Percentiles rank a stretch among this genome's conserved stretches.
These are phyloP conservation scores for Quercus alba DNA, from an alignment of 306 rosid species.

Conservation along the genomic window DNA sequence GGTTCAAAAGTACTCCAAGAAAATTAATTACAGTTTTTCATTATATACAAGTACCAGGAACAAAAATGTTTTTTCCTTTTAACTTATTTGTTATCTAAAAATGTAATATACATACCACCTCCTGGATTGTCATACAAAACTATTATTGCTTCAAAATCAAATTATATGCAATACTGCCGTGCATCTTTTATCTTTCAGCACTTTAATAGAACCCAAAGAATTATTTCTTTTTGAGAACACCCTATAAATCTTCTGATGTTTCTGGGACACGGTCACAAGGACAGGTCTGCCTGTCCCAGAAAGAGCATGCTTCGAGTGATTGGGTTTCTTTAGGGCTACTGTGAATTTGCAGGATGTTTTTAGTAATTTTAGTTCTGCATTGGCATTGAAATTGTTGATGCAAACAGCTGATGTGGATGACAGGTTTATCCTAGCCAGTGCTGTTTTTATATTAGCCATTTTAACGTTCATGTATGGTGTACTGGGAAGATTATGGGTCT, in stretches of 20 bases:
- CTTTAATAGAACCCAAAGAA: neutral
- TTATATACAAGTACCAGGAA: neutral
- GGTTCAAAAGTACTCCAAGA: conserved; percentile 8
- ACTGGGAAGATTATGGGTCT: too few species aligned
- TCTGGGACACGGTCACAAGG: neutral
- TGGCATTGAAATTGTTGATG: neutral
- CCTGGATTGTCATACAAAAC: neutral
- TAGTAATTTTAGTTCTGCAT: neutral
- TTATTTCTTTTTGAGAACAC: neutral
- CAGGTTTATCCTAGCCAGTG: too few species aligned
- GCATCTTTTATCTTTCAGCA: neutral
- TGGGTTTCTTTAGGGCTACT: neutral
- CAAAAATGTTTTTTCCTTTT: neutral
- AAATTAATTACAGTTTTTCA: neutral
- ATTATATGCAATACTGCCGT: neutral
- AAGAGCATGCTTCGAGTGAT: neutral
- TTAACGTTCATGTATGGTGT: too few species aligned
- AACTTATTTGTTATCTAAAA: neutral
- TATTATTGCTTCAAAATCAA: neutral
- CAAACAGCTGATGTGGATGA: too few species aligned
- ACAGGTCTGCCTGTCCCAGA: neutral
- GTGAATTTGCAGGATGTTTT: too few species aligned
- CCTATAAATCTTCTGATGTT: neutral
- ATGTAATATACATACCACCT: neutral
- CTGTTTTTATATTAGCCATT: too few species aligned